Evolutionary conservation across 208 protist genomes (phyloP).

Genomic region (Leptomonas pyrrhocoris): DNA sequence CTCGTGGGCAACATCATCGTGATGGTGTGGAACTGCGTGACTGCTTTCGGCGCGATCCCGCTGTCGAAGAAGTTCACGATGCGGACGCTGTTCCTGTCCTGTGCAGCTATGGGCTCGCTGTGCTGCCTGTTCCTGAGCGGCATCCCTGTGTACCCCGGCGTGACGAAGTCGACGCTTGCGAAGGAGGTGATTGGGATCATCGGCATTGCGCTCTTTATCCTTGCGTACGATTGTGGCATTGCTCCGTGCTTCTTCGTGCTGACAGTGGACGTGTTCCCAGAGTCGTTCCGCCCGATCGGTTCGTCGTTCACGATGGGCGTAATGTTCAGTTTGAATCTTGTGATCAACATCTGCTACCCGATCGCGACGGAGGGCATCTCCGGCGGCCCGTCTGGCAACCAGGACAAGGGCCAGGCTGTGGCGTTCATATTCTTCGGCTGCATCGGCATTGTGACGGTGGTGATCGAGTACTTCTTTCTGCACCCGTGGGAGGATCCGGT

Average conservation of each 20-base stretch:
- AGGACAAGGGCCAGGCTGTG: conserved; percentile 47
- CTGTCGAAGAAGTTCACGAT: conserved; percentile 27
- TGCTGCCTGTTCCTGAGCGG: conserved; percentile 34
- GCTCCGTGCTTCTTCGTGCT: conserved; percentile 51
- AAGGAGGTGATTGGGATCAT: conserved; percentile 29
- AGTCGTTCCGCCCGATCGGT: conserved; percentile 32
- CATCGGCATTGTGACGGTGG: conserved; percentile 36
- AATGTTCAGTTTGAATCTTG: conserved; percentile 46
- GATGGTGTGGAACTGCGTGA: conserved; percentile 58
- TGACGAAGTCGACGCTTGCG: conserved; percentile 17
- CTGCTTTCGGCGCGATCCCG: conserved; percentile 36
- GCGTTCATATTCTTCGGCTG: conserved; percentile 52
- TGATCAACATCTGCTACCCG: conserved; percentile 46
- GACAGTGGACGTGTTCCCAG: conserved; percentile 44
- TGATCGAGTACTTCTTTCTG: conserved; percentile 45
- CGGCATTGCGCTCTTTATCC: conserved; percentile 52
- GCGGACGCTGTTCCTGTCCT: conserved; percentile 32
- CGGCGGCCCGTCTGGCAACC: conserved; percentile 49
- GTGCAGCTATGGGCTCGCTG: conserved; percentile 21
- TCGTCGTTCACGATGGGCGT: conserved; percentile 28
- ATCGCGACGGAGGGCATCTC: conserved; percentile 43
- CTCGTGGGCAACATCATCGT: conserved; percentile 56
- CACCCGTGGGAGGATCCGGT: conserved; percentile 33
- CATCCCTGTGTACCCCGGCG: conserved; percentile 28
- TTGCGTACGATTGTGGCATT: conserved; percentile 43